These are phyloP conservation scores for Mycena crocata DNA, from an alignment of 768 basidiomycete species.

Conservation along the genomic window DNA sequence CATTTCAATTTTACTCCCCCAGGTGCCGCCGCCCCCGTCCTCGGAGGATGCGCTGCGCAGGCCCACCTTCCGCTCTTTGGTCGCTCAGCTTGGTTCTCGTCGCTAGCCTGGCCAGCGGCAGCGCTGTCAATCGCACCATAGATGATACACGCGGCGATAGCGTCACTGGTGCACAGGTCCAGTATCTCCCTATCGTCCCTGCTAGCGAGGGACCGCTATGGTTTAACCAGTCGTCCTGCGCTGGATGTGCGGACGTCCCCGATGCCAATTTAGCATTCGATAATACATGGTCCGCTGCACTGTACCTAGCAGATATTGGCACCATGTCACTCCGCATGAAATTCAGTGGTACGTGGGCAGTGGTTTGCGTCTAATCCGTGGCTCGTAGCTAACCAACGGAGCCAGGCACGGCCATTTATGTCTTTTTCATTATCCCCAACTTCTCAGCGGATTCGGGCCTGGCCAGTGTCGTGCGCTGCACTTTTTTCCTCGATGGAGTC, in stretches of 20 bases:
- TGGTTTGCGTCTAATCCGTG: too few relatives aligned
- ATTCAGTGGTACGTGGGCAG: conserved; percentile 32
- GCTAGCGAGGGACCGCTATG: neutral
- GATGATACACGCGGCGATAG: conserved; percentile 36
- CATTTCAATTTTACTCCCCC: conserved; percentile 2
- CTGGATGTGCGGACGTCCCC: conserved; percentile 23
- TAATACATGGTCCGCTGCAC: conserved; percentile 32
- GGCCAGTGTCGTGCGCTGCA: conserved; percentile 16
- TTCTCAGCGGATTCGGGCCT: conserved; percentile 12
- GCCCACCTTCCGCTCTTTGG: conserved; percentile 26
- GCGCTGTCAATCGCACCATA: conserved; percentile 34
- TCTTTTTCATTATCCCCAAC: conserved; percentile 36
- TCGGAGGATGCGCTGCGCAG: conserved; percentile 24
- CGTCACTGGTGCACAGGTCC: conserved; percentile 23
- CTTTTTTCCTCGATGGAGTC: conserved; percentile 32
- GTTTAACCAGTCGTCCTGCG: conserved; percentile 30
- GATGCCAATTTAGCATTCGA: conserved; percentile 16
- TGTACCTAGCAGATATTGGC: conserved; percentile 21
- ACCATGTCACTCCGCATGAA: conserved; percentile 25
- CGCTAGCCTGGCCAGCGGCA: neutral
- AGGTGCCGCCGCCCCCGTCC: conserved; percentile 11
- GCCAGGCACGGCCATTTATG: conserved; percentile 36
- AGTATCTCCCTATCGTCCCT: conserved; percentile 28
- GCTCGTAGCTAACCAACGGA: too few relatives aligned
- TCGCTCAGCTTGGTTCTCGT: neutral